phyloP scores from a whole-genome alignment of 768 basidiomycete genomes.

The Pulveroboletus sp. region DNA sequence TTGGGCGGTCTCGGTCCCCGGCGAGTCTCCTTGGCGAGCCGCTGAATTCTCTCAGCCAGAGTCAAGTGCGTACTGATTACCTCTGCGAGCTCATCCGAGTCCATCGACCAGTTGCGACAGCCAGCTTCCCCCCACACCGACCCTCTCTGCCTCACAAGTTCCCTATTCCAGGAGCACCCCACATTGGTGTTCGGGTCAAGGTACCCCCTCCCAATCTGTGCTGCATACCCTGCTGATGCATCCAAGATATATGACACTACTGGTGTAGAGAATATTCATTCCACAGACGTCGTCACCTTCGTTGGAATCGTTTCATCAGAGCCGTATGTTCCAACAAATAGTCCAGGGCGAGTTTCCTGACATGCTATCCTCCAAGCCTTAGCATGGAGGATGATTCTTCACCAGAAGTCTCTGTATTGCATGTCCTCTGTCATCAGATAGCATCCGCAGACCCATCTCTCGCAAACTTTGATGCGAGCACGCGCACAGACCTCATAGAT shows the following conservation, averaged over 20 bases:
- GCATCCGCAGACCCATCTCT: not conserved
- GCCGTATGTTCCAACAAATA: slow-evolving; percentile 42
- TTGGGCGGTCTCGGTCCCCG: slow-evolving; percentile 77
- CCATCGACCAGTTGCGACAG: slow-evolving; percentile 9
- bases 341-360: slow-evolving; percentile 2
- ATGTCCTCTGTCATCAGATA: slow-evolving; percentile 51
- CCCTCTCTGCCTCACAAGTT: slow-evolving; percentile 55
- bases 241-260: slow-evolving; percentile 55
- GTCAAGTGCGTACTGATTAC: slow-evolving; percentile 15
- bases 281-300: slow-evolving; percentile 63
- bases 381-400: slow-evolving; percentile 37
- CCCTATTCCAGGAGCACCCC: slow-evolving; percentile 48
- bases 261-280: slow-evolving; percentile 44
- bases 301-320: slow-evolving; percentile 71
- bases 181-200: slow-evolving; percentile 74
- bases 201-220: slow-evolving; percentile 29
- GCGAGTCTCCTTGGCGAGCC: slow-evolving; percentile 56
- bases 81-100: not conserved
- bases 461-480: slow-evolving; percentile 9
- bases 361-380: slow-evolving; percentile 30
- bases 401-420: slow-evolving; percentile 56
- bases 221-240: slow-evolving; percentile 1
- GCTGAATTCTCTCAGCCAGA: slow-evolving; percentile 26
- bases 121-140: slow-evolving; percentile 23
- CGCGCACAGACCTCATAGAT: slow-evolving; percentile 53